Evolutionary conservation across 495 filamentous ascomycete species (phyloP).

Genomic region (Penicillium riverlandense): DNA sequence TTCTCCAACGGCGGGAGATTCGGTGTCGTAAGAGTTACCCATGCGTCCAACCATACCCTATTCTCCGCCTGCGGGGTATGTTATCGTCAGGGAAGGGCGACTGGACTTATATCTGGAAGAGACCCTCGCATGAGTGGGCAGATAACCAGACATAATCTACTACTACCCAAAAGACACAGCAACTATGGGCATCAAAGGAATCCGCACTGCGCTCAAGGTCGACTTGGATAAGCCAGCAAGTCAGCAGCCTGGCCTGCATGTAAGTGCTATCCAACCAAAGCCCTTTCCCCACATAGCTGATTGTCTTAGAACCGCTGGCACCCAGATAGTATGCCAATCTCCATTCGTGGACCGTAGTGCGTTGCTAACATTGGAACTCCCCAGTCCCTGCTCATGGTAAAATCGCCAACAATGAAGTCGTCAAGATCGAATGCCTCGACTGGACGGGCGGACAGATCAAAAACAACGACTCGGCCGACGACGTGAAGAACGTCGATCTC

Average conservation of each 20-base stretch:
- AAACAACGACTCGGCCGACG: constrained; percentile 87
- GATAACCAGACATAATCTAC: neutral
- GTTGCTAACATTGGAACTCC: neutral
- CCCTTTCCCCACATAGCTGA: constrained; percentile 1
- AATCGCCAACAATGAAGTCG: constrained; percentile 80
- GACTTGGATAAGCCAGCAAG: constrained; percentile 69
- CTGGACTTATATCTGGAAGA: too few relatives aligned
- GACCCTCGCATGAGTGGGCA: too few relatives aligned
- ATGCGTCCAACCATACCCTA: too few relatives aligned
- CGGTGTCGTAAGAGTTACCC: too few relatives aligned
- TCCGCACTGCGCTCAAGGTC: constrained; percentile 72
- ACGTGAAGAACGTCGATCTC: constrained; percentile 78
- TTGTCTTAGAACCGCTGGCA: constrained; percentile 79
- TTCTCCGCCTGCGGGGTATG: constrained; percentile 1
- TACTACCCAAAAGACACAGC: neutral
- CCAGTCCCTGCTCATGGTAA: constrained; percentile 68
- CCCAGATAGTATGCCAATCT: constrained; percentile 60
- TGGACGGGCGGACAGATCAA: constrained; percentile 83
- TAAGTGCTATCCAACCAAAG: constrained; percentile 32
- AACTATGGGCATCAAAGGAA: constrained; percentile 49
- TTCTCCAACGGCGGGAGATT: neutral
- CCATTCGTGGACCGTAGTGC: neutral
- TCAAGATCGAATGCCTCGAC: constrained; percentile 94
- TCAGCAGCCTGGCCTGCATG: constrained; percentile 70
- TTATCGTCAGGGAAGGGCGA: neutral